Evolutionary conservation across 2,329 filamentous ascomycete genomes (phyloP).

Genomic region (Mycosphaerelloides madeirae): DNA sequence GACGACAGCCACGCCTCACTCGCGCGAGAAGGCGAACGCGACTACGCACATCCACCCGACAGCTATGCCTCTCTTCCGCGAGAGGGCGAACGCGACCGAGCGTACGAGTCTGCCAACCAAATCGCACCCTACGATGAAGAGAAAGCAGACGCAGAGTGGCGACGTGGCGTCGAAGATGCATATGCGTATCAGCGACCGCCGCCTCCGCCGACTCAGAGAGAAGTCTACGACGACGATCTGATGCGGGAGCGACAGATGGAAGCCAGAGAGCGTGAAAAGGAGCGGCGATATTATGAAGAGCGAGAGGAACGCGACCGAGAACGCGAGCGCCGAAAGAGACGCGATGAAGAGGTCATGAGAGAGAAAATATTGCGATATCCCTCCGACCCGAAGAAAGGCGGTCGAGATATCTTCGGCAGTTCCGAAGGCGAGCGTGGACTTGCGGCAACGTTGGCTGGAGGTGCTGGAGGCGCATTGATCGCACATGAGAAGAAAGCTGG

Average conservation of each 20-base stretch:
- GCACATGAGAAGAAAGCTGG: constrained; percentile 23
- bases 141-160: constrained; percentile 25
- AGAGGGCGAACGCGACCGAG: constrained; percentile 9
- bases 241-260: constrained; percentile 4
- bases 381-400: constrained; percentile 17
- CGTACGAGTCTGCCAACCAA: constrained; percentile 11
- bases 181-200: constrained; percentile 8
- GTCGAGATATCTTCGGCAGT: constrained; percentile 22
- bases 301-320: constrained; percentile 10
- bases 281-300: constrained; percentile 13
- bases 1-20: constrained; percentile 3
- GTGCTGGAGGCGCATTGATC: constrained; percentile 25
- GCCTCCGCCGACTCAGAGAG: constrained; percentile 7
- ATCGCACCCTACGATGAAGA: constrained; percentile 25
- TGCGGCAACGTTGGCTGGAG: constrained; percentile 25
- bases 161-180: constrained; percentile 11
- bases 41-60: constrained; percentile 4
- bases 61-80: not conserved
- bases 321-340: constrained; percentile 9
- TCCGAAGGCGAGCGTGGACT: constrained; percentile 26
- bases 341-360: constrained; percentile 14
- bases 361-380: constrained; percentile 17
- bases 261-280: constrained; percentile 2
- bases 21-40: not conserved
- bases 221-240: constrained; percentile 4